phyloP scores from a whole-genome alignment of 139 green algal genomes.

The Chlamydomonas sp. region DNA sequence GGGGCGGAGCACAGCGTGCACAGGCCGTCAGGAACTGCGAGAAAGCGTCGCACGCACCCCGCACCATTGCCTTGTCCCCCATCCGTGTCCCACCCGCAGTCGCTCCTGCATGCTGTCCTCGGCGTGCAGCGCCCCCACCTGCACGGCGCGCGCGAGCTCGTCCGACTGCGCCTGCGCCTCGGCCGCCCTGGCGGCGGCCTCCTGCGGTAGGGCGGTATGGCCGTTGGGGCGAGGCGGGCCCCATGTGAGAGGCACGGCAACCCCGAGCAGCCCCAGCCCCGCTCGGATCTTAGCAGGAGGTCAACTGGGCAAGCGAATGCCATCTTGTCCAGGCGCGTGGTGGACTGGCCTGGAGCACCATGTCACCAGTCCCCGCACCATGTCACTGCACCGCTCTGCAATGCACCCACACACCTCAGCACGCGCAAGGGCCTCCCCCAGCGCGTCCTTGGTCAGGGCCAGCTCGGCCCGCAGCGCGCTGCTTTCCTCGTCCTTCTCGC shows the following conservation, averaged over 20 bases:
- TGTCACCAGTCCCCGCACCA: too few species aligned
- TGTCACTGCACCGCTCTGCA: background rate
- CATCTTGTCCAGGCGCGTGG: too few species aligned
- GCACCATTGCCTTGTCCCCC: background rate
- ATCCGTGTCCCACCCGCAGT: conserved; percentile 12
- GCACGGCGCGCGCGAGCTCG: conserved; percentile 3
- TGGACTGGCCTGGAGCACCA: too few species aligned
- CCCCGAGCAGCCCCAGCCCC: too few species aligned
- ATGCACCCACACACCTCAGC: background rate
- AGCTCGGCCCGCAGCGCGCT: conserved; percentile 31
- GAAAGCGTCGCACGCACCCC: too few species aligned
- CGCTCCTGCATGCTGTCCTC: conserved; percentile 37
- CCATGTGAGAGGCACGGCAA: too few species aligned
- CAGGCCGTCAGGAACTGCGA: too few species aligned
- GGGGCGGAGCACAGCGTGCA: too few species aligned
- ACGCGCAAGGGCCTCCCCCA: conserved; percentile 2
- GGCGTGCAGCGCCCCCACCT: conserved; percentile 3
- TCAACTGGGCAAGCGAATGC: too few species aligned
- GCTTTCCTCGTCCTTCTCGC: background rate
- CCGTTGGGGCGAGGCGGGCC: background rate
- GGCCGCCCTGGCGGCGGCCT: background rate
- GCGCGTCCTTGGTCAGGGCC: conserved; percentile 8
- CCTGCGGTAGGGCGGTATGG: background rate
- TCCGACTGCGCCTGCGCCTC: background rate
- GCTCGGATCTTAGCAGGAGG: too few species aligned